These are phyloP conservation scores for Amanita polypyramis DNA, from an alignment of 768 basidiomycete species.

Conservation along the genomic window DNA sequence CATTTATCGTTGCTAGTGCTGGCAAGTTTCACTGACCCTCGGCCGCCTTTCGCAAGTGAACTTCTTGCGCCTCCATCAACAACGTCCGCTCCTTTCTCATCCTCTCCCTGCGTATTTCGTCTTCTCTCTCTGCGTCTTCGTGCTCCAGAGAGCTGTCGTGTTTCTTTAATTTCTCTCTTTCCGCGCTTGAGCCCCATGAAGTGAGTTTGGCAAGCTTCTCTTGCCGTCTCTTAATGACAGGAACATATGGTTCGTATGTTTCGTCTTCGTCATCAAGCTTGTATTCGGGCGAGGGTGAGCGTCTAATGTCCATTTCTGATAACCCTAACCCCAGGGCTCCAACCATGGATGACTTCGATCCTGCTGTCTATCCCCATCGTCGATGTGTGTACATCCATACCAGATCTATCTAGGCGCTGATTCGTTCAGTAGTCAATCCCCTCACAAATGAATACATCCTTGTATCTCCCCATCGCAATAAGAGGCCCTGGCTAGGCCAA, in stretches of 20 bases:
- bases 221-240: constrained; percentile 77
- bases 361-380: constrained; percentile 57
- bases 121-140: constrained; percentile 71
- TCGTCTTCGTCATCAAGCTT: constrained; percentile 55
- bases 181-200: constrained; percentile 44
- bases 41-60: constrained; percentile 70
- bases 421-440: constrained; percentile 53
- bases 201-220: constrained; percentile 71
- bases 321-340: neutral
- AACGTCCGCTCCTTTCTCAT: constrained; percentile 79
- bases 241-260: constrained; percentile 75
- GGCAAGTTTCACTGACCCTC: constrained; percentile 45
- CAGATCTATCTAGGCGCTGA: neutral
- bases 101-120: constrained; percentile 64
- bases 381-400: constrained; percentile 37
- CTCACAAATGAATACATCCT: constrained; percentile 68
- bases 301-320: constrained; percentile 25
- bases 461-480: constrained; percentile 83
- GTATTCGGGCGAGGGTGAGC: constrained; percentile 42
- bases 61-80: constrained; percentile 90
- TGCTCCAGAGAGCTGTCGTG: constrained; percentile 55
- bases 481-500: constrained; percentile 88
- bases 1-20: constrained; percentile 1
- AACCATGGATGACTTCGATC: constrained; percentile 37
- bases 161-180: constrained; percentile 39